Evolutionary conservation across 257 asterid species (phyloP), one percentile per base, ranked within the genome.

Genomic region (Cinchona pubescens): DNA sequence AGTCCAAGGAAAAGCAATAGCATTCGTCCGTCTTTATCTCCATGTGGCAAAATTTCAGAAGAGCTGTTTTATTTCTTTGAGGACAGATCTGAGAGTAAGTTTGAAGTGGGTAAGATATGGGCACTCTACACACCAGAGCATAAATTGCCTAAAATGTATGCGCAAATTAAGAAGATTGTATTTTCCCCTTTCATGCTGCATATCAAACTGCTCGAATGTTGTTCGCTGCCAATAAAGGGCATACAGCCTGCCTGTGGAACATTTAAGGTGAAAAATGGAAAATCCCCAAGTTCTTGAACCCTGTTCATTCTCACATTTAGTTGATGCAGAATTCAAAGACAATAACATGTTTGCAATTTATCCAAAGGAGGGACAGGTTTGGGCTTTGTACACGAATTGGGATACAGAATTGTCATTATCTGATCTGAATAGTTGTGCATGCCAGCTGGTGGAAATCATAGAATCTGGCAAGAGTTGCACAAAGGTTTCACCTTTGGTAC

Each of bases 331-430:
- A 13, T 23, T 29, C 19, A 38, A 40, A 9, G 63, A 58, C 9
- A 73, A 69, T 56, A 68, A 76, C 38, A 65, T 37, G 38, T 25
- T 67, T 73, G 60, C 9, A 18, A 74, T 79, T 46, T 68, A 61
- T 48, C 83, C 86, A 19, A 48, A 73, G 78, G 75, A 67, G 67
- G 83, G 83, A 25, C 79, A 82, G 56, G 76, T 82, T 37, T 82
- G 86, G 86, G 86, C 83, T 27, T 34, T 82, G 37, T 73, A 79
- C 77, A 73, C 42, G 49, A 46, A 74, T 45, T 69, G 81, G 79
- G 63, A 62, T 27, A 4, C 67, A 27, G 72, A 76, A 65, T 19
- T 71, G 10, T 49, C 73, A 35, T 9, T 38, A 29, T 75, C 75
- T 34, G 80, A 79, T 30, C 48, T 72, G 69, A 75, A 43, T 25